Evolutionary conservation across 805 yeast genomes (phyloP).

Genomic region (Ogataea philodendri): DNA sequence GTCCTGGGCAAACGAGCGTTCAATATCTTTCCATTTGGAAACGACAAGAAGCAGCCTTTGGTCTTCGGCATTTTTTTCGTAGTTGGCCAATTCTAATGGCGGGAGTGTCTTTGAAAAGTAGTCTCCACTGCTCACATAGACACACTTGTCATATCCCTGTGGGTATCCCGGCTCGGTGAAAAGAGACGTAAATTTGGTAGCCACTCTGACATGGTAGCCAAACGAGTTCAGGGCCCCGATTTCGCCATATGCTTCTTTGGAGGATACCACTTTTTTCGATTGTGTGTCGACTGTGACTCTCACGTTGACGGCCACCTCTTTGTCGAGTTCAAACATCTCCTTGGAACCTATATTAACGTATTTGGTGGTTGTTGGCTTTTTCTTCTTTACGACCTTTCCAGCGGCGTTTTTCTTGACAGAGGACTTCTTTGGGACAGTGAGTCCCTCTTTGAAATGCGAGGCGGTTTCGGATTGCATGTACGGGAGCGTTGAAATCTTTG

Average conservation of each 20-base stretch:
- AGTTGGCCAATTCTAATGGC: conserved; percentile 3
- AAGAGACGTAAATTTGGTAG: conserved; percentile 54
- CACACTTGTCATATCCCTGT: conserved; percentile 66
- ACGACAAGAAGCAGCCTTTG: conserved; percentile 49
- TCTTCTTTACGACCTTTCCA: conserved; percentile 43
- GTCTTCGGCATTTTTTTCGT: conserved; percentile 6
- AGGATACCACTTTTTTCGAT: conserved; percentile 63
- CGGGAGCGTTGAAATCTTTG: conserved; percentile 71
- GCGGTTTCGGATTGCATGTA: conserved; percentile 52
- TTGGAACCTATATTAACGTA: conserved; percentile 74
- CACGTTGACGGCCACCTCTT: conserved; percentile 71
- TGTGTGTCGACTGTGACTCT: conserved; percentile 77
- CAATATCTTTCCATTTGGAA: conserved; percentile 61
- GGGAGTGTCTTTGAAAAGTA: conserved; percentile 42
- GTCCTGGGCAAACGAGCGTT: conserved; percentile 51
- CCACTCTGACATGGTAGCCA: conserved; percentile 75
- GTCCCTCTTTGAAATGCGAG: conserved; percentile 59
- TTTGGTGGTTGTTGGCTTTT: conserved; percentile 58
- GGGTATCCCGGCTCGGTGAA: conserved; percentile 68
- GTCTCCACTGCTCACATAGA: conserved; percentile 68
- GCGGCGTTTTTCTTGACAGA: conserved; percentile 36
- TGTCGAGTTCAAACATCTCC: conserved; percentile 54
- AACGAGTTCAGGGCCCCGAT: conserved; percentile 59
- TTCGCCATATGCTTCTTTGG: conserved; percentile 65
- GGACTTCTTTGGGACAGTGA: conserved; percentile 45